Evolutionary conservation across 169 alveolate genomes (phyloP), one percentile per base, ranked within the genome.

Genomic region (Eimeria praecox): DNA sequence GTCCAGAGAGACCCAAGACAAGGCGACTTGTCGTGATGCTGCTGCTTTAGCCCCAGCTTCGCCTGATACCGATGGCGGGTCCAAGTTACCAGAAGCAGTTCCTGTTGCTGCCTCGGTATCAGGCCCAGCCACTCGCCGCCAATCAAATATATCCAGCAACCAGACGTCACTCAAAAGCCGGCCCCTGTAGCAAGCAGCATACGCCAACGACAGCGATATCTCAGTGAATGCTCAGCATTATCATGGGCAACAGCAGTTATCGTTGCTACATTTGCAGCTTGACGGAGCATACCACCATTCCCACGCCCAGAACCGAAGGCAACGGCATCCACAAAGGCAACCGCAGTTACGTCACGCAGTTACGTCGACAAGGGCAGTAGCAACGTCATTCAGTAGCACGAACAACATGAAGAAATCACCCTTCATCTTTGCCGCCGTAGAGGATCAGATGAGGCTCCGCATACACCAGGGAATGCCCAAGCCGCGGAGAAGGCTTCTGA

Each of bases 391-490:
- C 24, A 14, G 66, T 33, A 27, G 59, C 52, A 77, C 42, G 33
- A 9, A 22, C 38, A 42, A 35, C 33, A 38, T 33, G 59, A 35
- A 40, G 30, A 4, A 49, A n/a, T 40, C 46, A 92, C 95, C 82
- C 52, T 62, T 40, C 91, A 27, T 56, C 91, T 52, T 56, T 78
- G 69, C 95, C 95, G 4, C 95, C 95, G 44, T 75, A 78, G 40
- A 92, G 95, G 52, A 92, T 92, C 52, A 92, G 86, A 42, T 92
- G 95, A 1, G 95, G 95, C 71, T 77, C 95, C 35, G 95, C 82
- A 56, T 54, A 77, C 64, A 92, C 95, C 69, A 92, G 71, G 24
- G 95, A 92, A 44, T 92, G 95, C 18, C 95, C 95, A 30, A 59
- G 73, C 90, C 95, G 80, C n/a, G 95, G 86, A 44, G 86, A 18